Percentiles rank a stretch among this genome's conserved stretches.
These are phyloP conservation scores for Solanum virginianum DNA, from an alignment of 257 asterid genomes.

Conservation along the genomic window DNA sequence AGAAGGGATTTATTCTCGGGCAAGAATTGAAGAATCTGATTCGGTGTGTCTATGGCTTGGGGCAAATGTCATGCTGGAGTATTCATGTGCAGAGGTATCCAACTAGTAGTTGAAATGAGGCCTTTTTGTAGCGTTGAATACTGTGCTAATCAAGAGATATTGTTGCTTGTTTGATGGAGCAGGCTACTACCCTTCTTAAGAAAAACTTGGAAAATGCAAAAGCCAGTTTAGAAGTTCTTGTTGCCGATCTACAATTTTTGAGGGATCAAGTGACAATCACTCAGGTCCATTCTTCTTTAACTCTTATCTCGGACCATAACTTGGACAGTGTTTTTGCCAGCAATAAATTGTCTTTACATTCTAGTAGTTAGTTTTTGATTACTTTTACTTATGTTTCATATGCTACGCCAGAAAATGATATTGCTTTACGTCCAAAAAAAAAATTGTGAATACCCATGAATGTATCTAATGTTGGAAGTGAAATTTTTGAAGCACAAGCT, in stretches of 20 bases:
- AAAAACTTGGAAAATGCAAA: conserved; percentile 81
- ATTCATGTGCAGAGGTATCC: conserved; percentile 75
- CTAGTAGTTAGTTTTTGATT: background rate
- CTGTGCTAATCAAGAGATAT: background rate
- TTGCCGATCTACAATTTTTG: conserved; percentile 74
- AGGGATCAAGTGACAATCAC: conserved; percentile 91
- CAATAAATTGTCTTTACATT: background rate
- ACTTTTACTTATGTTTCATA: background rate
- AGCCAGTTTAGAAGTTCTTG: conserved; percentile 80
- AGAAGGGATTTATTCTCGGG: conserved; percentile 86
- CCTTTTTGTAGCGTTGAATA: background rate
- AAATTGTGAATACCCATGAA: background rate
- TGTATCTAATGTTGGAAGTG: background rate
- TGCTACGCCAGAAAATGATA: background rate
- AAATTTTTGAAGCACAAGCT: background rate
- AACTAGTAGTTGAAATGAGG: background rate
- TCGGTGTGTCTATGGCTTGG: conserved; percentile 96
- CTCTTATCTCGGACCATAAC: background rate
- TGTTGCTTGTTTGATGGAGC: conserved; percentile 5
- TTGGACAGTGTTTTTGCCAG: background rate
- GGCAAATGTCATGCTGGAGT: conserved; percentile 95
- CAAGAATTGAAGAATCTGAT: conserved; percentile 67
- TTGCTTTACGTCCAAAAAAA: background rate
- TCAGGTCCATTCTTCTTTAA: conserved; percentile 36
- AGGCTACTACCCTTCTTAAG: conserved; percentile 76